Conservation (phyloP, 345 rosid genomes). For the Kandelia obovata region DNA sequence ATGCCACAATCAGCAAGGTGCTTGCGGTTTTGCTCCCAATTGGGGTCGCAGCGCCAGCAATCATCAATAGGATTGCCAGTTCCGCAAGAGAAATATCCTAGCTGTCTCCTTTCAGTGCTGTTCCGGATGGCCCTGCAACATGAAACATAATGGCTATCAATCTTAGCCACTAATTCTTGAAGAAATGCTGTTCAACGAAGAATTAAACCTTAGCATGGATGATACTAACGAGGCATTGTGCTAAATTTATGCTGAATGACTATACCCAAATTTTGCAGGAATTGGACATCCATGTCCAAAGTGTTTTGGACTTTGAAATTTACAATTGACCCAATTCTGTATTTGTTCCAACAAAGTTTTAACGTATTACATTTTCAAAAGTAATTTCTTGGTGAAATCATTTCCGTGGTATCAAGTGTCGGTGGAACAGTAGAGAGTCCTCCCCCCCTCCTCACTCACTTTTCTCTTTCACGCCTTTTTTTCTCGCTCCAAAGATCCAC, state of each 20-base stretch:
- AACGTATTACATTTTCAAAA: too few species aligned
- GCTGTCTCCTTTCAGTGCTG: slow-evolving; percentile 66
- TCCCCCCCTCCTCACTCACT: not conserved
- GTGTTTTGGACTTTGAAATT: too few species aligned
- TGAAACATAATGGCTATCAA: not conserved
- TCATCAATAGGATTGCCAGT: slow-evolving; percentile 86
- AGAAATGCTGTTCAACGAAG: too few species aligned
- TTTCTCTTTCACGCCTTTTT: not conserved
- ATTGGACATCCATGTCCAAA: too few species aligned
- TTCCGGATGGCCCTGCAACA: slow-evolving; percentile 64
- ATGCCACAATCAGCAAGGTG: slow-evolving; percentile 91
- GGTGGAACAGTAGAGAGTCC: slow-evolving; percentile 20
- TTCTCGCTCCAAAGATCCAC: slow-evolving; percentile 9
- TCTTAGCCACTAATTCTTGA: not conserved
- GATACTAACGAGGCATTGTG: too few species aligned
- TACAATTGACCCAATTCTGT: too few species aligned
- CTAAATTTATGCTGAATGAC: too few species aligned
- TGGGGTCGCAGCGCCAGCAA: slow-evolving; percentile 87
- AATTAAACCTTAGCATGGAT: not conserved
- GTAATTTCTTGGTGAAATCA: not conserved
- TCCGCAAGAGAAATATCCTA: slow-evolving; percentile 82
- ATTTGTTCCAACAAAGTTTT: too few species aligned
- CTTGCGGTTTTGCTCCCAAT: slow-evolving; percentile 84
- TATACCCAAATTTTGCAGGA: too few species aligned
- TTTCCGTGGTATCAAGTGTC: slow-evolving; percentile 15